These are phyloP conservation scores for Leptoxyphium fumago DNA, from an alignment of 2,329 filamentous ascomycete genomes.

Conservation along the genomic window DNA sequence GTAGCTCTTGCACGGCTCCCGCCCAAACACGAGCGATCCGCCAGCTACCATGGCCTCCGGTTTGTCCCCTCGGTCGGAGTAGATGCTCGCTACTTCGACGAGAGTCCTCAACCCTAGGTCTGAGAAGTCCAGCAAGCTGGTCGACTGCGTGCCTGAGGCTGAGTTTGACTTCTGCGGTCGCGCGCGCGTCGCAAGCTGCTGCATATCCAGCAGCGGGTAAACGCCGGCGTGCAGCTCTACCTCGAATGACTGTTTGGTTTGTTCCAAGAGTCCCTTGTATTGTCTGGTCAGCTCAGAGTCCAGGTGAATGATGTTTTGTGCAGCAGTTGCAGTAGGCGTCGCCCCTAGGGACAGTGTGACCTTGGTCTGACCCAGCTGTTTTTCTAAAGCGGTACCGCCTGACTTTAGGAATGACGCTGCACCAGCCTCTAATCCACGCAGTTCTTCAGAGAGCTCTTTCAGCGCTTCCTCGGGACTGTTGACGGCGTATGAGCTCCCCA, in stretches of 20 bases:
- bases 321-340: conserved; percentile 55
- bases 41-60: conserved; percentile 55
- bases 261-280: conserved; percentile 20
- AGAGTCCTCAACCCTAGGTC: conserved; percentile 54
- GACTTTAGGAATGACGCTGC: conserved; percentile 21
- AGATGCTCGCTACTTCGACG: conserved; percentile 57
- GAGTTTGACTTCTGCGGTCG: conserved; percentile 22
- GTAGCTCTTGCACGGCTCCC: conserved; percentile 60
- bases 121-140: conserved; percentile 27
- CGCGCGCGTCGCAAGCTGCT: conserved; percentile 62
- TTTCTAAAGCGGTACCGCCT: conserved; percentile 5
- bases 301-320: conserved; percentile 41
- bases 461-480: conserved; percentile 44
- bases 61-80: conserved; percentile 41
- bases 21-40: conserved; percentile 54
- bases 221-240: conserved; percentile 65
- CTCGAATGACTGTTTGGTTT: conserved; percentile 18
- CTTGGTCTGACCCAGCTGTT: conserved; percentile 9
- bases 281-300: conserved; percentile 22
- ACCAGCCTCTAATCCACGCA: conserved; percentile 38
- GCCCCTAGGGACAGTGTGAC: conserved; percentile 57
- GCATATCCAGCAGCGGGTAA: conserved; percentile 62
- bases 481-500: conserved; percentile 53
- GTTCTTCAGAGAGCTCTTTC: conserved; percentile 43
- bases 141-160: conserved; percentile 11